These are phyloP conservation scores for Hymenoscyphus fructigenus DNA, from an alignment of 2,329 filamentous ascomycete species.

Conservation along the genomic window DNA sequence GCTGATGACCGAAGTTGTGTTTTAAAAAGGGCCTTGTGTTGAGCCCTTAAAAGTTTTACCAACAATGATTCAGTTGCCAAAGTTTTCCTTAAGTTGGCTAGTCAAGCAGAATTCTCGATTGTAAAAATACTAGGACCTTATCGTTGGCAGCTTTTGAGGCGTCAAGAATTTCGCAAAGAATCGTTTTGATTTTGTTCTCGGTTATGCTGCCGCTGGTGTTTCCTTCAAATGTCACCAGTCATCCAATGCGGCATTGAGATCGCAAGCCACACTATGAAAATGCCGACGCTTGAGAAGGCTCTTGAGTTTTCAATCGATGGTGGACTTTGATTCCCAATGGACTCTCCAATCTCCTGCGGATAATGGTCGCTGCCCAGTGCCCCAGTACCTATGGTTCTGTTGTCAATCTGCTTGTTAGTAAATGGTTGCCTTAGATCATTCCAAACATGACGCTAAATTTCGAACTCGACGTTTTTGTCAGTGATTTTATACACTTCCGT, in stretches of 20 bases:
- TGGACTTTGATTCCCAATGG: constrained; percentile 42
- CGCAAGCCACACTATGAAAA: constrained; percentile 56
- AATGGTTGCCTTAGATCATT: constrained; percentile 58
- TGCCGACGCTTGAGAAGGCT: constrained; percentile 61
- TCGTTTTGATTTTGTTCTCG: constrained; percentile 56
- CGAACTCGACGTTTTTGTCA: constrained; percentile 51
- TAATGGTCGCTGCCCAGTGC: constrained; percentile 33
- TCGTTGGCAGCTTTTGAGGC: too few species aligned
- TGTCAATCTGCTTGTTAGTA: constrained; percentile 53
- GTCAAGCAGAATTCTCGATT: too few species aligned
- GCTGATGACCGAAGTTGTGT: too few species aligned
- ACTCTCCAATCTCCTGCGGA: constrained; percentile 32
- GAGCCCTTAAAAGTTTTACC: too few species aligned
- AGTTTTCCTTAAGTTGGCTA: too few species aligned
- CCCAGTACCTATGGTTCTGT: constrained; percentile 57
- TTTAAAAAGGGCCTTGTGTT: too few species aligned
- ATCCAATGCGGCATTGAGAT: constrained; percentile 58
- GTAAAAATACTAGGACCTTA: too few species aligned
- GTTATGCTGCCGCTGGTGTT: constrained; percentile 63
- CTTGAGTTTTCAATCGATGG: constrained; percentile 58
- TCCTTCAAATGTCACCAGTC: constrained; percentile 56
- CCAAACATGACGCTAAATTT: constrained; percentile 61
- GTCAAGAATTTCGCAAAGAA: too few species aligned
- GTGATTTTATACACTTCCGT: constrained; percentile 47
- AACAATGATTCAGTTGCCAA: too few species aligned